phyloP scores from a whole-genome alignment of 2,329 filamentous ascomycete species.

The Microsporum canis region DNA sequence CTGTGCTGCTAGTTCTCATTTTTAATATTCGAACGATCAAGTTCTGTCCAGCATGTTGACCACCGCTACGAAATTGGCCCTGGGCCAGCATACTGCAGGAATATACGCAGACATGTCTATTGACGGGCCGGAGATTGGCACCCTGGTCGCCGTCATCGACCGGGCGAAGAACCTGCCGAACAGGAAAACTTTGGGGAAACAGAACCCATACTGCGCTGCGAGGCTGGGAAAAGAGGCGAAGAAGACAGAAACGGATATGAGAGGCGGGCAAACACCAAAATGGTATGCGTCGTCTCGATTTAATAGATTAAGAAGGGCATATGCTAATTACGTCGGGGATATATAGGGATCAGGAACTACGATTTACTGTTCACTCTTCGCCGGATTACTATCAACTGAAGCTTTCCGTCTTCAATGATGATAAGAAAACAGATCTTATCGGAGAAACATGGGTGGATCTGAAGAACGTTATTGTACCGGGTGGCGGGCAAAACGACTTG shows the following conservation, averaged over 20 bases:
- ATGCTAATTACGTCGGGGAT: background rate
- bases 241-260: slow-evolving; percentile 87
- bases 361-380: slow-evolving; percentile 91
- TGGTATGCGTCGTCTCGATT: slow-evolving; percentile 54
- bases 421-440: slow-evolving; percentile 94
- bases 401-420: slow-evolving; percentile 92
- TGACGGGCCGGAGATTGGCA: slow-evolving; percentile 87
- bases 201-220: slow-evolving; percentile 93
- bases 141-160: slow-evolving; percentile 82
- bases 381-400: slow-evolving; percentile 94
- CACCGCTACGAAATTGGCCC: slow-evolving; percentile 10
- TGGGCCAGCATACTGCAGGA: slow-evolving; percentile 60
- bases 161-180: slow-evolving; percentile 95
- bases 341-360: slow-evolving; percentile 86
- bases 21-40: background rate
- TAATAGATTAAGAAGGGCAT: background rate
- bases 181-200: slow-evolving; percentile 93
- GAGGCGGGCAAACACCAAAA: slow-evolving; percentile 88
- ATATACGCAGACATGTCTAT: slow-evolving; percentile 91
- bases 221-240: slow-evolving; percentile 92
- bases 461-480: slow-evolving; percentile 64
- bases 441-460: slow-evolving; percentile 87
- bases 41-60: slow-evolving; percentile 6
- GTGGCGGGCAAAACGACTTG: slow-evolving; percentile 84
- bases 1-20: background rate